Evolutionary conservation across 495 filamentous ascomycete genomes (phyloP).

Genomic region (Penicillium antarcticum): DNA sequence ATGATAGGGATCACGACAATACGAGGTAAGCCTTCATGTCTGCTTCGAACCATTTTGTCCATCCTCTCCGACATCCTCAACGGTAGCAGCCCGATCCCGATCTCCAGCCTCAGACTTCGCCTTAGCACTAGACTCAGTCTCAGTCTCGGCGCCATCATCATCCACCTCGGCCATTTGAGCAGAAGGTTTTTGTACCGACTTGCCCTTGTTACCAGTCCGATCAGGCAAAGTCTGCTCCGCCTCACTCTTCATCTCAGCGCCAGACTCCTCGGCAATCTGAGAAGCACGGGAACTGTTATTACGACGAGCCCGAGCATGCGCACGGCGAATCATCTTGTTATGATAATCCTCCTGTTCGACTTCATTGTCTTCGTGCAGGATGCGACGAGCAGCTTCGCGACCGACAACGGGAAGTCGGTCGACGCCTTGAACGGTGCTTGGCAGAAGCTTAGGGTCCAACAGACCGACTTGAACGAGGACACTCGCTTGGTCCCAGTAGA

Average conservation of each 20-base stretch:
- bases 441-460: conserved; percentile 60
- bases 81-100: conserved; percentile 7
- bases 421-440: conserved; percentile 43
- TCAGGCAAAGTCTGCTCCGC: conserved; percentile 11
- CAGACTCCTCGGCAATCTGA: conserved; percentile 21
- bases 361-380: conserved; percentile 57
- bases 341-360: conserved; percentile 38
- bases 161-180: conserved; percentile 10
- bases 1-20: neutral
- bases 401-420: conserved; percentile 70
- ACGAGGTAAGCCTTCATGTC: neutral
- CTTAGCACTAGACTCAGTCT: conserved; percentile 16
- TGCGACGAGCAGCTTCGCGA: conserved; percentile 60
- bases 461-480: conserved; percentile 76
- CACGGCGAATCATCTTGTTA: conserved; percentile 37
- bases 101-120: conserved; percentile 5
- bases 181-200: conserved; percentile 15
- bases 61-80: conserved; percentile 18
- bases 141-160: conserved; percentile 14
- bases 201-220: conserved; percentile 19
- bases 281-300: conserved; percentile 9
- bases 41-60: conserved; percentile 6
- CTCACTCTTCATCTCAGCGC: conserved; percentile 24
- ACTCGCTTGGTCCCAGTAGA: conserved; percentile 85
- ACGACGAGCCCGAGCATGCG: conserved; percentile 19